Percentiles rank a stretch among this genome's conserved stretches.
Evolutionary conservation across 108 stramenopile species (phyloP).

Genomic region (Bacterosira constricta): DNA sequence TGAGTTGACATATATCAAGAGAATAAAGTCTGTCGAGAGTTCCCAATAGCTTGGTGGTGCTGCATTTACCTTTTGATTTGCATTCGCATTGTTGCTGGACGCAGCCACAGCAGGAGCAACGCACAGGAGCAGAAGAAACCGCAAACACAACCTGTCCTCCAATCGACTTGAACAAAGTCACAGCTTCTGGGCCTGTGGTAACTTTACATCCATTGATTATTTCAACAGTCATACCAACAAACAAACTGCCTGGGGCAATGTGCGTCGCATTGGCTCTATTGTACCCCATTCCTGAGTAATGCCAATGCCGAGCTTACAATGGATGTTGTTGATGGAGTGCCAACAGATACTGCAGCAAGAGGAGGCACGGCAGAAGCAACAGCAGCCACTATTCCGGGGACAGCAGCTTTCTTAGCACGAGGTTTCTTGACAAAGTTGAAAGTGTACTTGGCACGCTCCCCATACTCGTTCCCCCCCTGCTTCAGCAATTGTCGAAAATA

Average conservation of each 20-base stretch:
- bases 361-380: not conserved
- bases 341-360: not conserved
- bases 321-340: not conserved
- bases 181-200: not conserved
- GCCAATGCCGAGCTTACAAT: not conserved
- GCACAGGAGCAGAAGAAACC: too few species aligned
- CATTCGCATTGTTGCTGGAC: too few species aligned
- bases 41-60: too few species aligned
- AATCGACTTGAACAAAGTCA: not conserved
- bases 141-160: too few species aligned
- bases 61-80: too few species aligned
- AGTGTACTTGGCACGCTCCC: slow-evolving; percentile 11
- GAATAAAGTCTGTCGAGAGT: too few species aligned
- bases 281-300: not conserved
- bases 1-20: too few species aligned
- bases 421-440: slow-evolving; percentile 23
- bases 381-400: not conserved
- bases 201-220: not conserved
- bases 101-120: too few species aligned
- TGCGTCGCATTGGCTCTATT: not conserved
- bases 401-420: slow-evolving; percentile 13
- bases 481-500: slow-evolving; percentile 14
- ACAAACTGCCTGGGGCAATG: not conserved
- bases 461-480: slow-evolving; percentile 1
- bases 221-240: not conserved